These are phyloP conservation scores for Ustilago cynodontis DNA, from an alignment of 1,284 basidiomycete genomes.

Conservation along the genomic window DNA sequence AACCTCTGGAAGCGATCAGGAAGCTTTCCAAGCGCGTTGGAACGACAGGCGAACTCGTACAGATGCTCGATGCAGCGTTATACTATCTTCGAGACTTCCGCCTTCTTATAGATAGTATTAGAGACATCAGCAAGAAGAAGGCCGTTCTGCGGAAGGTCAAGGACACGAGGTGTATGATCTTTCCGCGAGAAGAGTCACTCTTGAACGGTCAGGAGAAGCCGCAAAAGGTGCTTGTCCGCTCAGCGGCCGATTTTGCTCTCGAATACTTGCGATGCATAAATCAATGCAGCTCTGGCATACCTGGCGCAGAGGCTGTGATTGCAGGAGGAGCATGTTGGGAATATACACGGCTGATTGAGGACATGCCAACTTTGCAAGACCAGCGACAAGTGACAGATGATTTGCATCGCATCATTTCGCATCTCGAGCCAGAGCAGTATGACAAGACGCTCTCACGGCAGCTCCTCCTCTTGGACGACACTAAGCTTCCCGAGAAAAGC, in stretches of 20 bases:
- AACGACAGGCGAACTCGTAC: neutral
- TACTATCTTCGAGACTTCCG: slow-evolving; percentile 38
- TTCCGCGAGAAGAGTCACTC: too few relatives aligned
- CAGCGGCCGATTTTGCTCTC: slow-evolving; percentile 21
- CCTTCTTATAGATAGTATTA: neutral
- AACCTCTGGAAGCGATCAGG: slow-evolving; percentile 18
- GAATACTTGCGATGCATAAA: slow-evolving; percentile 33
- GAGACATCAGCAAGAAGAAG: neutral
- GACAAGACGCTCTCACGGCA: too few relatives aligned
- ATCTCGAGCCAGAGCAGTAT: slow-evolving; percentile 16
- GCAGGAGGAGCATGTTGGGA: slow-evolving; percentile 13
- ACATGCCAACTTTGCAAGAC: slow-evolving; percentile 22
- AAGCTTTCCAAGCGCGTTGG: neutral
- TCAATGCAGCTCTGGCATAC: neutral
- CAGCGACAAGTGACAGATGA: slow-evolving; percentile 18
- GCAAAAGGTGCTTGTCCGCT: slow-evolving; percentile 1
- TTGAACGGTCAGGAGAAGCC: neutral
- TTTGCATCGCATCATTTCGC: slow-evolving; percentile 32
- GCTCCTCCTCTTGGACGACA: slow-evolving; percentile 5
- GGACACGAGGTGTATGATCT: too few relatives aligned
- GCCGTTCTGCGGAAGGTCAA: too few relatives aligned
- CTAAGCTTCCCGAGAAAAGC: too few relatives aligned
- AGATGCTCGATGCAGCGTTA: slow-evolving; percentile 21
- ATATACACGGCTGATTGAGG: slow-evolving; percentile 14
- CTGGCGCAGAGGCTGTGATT: neutral